Evolutionary conservation across 129 eudicot genomes (phyloP).

Genomic region (Saposhnikovia divaricata): DNA sequence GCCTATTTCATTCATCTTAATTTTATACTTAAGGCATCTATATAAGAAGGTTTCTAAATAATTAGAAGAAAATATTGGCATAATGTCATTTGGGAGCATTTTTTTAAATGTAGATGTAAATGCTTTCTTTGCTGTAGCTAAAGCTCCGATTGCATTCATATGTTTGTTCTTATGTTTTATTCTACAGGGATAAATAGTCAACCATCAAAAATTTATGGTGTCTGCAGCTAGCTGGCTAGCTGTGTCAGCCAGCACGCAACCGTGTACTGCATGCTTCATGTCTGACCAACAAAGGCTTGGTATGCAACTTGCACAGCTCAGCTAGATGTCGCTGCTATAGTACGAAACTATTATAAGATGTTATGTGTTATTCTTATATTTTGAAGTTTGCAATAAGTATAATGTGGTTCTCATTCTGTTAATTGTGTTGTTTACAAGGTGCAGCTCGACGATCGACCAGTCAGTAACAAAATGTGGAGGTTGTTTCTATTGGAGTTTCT

Average conservation of each 20-base stretch:
- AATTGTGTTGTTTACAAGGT: slow-evolving; percentile 37
- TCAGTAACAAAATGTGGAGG: slow-evolving; percentile 40
- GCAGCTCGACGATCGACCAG: slow-evolving; percentile 78
- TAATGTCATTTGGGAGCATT: neutral
- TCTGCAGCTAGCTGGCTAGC: slow-evolving; percentile 81
- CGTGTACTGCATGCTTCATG: slow-evolving; percentile 60
- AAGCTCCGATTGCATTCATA: neutral
- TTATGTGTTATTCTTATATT: neutral
- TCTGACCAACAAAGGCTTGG: slow-evolving; percentile 65
- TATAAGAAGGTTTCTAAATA: neutral
- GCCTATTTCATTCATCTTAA: neutral
- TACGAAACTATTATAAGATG: slow-evolving; percentile 27
- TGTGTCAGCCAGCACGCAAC: slow-evolving; percentile 59
- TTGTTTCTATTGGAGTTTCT: slow-evolving; percentile 84
- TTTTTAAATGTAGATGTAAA: neutral
- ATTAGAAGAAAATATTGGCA: neutral
- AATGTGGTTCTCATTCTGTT: slow-evolving; percentile 3
- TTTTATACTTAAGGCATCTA: neutral
- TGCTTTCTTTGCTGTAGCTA: neutral
- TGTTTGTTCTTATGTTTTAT: neutral
- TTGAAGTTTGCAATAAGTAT: neutral
- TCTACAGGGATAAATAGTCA: slow-evolving; percentile 21
- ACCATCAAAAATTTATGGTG: slow-evolving; percentile 22
- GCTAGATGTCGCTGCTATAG: slow-evolving; percentile 98
- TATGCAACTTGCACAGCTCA: slow-evolving; percentile 74